These are phyloP conservation scores for Lasiodiplodia hormozganensis DNA, from an alignment of 2,329 filamentous ascomycete species.

Conservation along the genomic window DNA sequence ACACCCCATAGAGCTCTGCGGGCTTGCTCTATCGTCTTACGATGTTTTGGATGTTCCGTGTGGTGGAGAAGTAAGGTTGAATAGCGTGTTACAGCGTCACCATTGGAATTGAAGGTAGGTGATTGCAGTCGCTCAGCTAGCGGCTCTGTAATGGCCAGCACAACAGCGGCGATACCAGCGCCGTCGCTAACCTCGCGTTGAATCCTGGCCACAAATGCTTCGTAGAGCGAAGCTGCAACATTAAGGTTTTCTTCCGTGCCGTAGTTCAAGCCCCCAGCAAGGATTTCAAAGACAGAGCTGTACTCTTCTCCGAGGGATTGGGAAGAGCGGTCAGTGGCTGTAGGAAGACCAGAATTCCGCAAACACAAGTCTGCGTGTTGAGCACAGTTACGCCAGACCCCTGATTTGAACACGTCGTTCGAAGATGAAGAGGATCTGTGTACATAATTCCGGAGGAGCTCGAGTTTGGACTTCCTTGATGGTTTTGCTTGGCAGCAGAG, in stretches of 20 bases:
- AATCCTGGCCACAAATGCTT: slow-evolving; percentile 55
- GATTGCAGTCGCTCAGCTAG: slow-evolving; percentile 58
- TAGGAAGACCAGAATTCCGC: background rate
- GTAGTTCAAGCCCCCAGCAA: slow-evolving; percentile 64
- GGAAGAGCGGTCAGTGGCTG: background rate
- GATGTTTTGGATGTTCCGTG: slow-evolving; percentile 60
- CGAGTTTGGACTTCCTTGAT: slow-evolving; percentile 40
- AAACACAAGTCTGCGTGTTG: background rate
- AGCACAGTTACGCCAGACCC: slow-evolving; percentile 38
- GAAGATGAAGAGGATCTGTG: slow-evolving; percentile 35
- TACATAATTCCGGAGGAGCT: slow-evolving; percentile 48
- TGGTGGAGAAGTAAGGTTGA: slow-evolving; percentile 37
- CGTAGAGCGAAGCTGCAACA: slow-evolving; percentile 57
- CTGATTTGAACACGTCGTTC: slow-evolving; percentile 34
- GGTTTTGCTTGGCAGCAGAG: slow-evolving; percentile 22
- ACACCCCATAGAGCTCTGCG: slow-evolving; percentile 72
- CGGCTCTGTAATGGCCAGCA: slow-evolving; percentile 73
- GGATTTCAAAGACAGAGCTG: slow-evolving; percentile 70
- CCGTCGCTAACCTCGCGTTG: slow-evolving; percentile 63
- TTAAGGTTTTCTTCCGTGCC: slow-evolving; percentile 37
- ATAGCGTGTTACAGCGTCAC: slow-evolving; percentile 44
- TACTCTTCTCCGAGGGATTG: slow-evolving; percentile 69
- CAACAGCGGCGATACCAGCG: slow-evolving; percentile 71
- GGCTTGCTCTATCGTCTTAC: slow-evolving; percentile 62
- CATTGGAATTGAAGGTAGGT: background rate